Evolutionary conservation across 306 rosid genomes (phyloP).

Genomic region (Malus sieversii): DNA sequence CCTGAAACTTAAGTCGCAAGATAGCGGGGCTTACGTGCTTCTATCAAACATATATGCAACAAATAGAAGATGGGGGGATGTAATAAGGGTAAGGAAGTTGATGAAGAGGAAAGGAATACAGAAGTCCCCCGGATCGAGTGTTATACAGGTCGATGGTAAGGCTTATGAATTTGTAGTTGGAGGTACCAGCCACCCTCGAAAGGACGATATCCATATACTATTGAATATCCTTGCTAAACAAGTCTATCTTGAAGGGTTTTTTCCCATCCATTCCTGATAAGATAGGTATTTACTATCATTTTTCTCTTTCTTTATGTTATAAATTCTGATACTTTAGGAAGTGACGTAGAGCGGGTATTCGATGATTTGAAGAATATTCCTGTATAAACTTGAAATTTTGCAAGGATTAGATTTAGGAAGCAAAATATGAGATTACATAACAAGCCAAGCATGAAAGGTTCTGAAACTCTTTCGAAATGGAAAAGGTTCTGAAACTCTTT

Average conservation of each 20-base stretch:
- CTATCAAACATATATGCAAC: constrained; percentile 67
- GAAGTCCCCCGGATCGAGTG: constrained; percentile 65
- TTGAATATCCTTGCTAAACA: constrained; percentile 42
- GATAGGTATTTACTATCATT: background rate
- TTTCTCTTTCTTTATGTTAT: background rate
- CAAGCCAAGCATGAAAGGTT: background rate
- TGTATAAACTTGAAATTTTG: background rate
- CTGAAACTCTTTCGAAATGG: background rate
- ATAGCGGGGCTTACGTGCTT: constrained; percentile 72
- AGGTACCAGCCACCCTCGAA: constrained; percentile 48
- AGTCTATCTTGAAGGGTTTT: constrained; percentile 35
- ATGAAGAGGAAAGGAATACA: constrained; percentile 68
- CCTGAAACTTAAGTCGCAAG: constrained; percentile 38
- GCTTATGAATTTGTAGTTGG: constrained; percentile 59
- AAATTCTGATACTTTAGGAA: background rate
- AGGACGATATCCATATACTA: constrained; percentile 39
- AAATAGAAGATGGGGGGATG: constrained; percentile 63
- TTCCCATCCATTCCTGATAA: constrained; percentile 22
- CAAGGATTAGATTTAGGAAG: background rate
- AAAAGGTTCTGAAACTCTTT: background rate
- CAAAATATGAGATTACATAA: background rate
- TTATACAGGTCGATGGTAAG: constrained; percentile 54
- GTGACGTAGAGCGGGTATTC: background rate
- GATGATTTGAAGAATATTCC: background rate
- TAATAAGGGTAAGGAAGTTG: constrained; percentile 52